Conservation (phyloP, 106 monocot species). For the Acorus gramineus region DNA sequence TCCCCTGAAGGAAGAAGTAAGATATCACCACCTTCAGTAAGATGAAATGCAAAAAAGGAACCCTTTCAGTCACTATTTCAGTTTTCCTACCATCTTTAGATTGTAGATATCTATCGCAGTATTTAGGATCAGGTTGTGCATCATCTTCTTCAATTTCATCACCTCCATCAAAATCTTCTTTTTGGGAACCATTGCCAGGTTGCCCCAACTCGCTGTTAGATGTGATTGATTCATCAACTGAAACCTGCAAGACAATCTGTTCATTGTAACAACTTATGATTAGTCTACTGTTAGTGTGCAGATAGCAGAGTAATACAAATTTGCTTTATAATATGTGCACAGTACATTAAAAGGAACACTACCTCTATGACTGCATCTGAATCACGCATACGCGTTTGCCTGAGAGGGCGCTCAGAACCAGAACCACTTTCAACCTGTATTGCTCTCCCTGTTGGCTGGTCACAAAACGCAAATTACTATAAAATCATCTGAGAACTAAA, state of each 20-base stretch:
- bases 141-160: constrained; percentile 26
- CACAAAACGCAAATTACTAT: too few species aligned
- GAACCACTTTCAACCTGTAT: constrained; percentile 83
- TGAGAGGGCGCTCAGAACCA: constrained; percentile 61
- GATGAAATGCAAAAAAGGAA: constrained; percentile 6
- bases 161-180: constrained; percentile 12
- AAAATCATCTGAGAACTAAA: too few species aligned
- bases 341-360: not conserved
- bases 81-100: constrained; percentile 11
- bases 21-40: constrained; percentile 24
- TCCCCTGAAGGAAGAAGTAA: constrained; percentile 20
- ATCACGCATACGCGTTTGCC: constrained; percentile 65
- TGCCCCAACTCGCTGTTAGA: constrained; percentile 25
- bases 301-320: not conserved
- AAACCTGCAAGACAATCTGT: constrained; percentile 62
- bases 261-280: not conserved
- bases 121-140: constrained; percentile 17
- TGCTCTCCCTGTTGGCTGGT: constrained; percentile 77
- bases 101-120: constrained; percentile 12
- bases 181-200: constrained; percentile 28
- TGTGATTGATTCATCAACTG: constrained; percentile 28
- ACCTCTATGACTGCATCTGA: constrained; percentile 91
- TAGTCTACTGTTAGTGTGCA: too few species aligned
- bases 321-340: too few species aligned
- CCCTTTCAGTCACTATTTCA: constrained; percentile 16